These are phyloP conservation scores for Exophiala bonariae DNA, from an alignment of 2,329 filamentous ascomycete species.

Conservation along the genomic window DNA sequence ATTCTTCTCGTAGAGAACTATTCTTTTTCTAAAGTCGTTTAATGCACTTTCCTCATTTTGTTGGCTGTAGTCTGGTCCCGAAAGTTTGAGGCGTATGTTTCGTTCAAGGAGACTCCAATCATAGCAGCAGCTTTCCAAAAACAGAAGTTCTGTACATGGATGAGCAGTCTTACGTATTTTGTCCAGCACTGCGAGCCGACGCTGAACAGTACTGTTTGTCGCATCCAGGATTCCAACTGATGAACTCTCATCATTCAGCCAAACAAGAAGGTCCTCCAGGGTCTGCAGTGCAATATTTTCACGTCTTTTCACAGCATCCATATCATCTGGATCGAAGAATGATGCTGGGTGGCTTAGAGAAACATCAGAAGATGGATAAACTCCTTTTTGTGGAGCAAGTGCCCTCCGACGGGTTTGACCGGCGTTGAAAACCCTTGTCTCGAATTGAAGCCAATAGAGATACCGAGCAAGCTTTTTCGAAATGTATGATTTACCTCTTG, in stretches of 20 bases:
- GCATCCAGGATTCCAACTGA: slow-evolving; percentile 94
- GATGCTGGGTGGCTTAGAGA: slow-evolving; percentile 77
- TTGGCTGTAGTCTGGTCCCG: slow-evolving; percentile 91
- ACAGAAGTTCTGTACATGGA: slow-evolving; percentile 83
- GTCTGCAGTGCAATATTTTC: slow-evolving; percentile 92
- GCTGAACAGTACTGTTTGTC: slow-evolving; percentile 89
- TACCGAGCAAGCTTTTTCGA: slow-evolving; percentile 97
- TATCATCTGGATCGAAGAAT: slow-evolving; percentile 91
- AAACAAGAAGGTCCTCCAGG: slow-evolving; percentile 85
- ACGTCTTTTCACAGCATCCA: slow-evolving; percentile 74
- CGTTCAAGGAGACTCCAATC: slow-evolving; percentile 83
- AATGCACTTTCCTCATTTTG: slow-evolving; percentile 84
- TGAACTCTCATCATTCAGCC: slow-evolving; percentile 76
- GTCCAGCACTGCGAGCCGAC: slow-evolving; percentile 79
- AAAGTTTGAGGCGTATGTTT: slow-evolving; percentile 95
- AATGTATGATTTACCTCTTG: slow-evolving; percentile 96
- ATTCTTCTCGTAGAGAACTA: slow-evolving; percentile 90
- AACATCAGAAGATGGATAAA: slow-evolving; percentile 54
- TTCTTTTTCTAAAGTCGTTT: slow-evolving; percentile 87
- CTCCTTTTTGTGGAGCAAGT: no score
- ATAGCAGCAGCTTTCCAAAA: slow-evolving; percentile 89
- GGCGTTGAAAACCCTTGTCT: slow-evolving; percentile 95
- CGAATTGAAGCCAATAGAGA: slow-evolving; percentile 94
- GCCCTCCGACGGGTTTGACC: slow-evolving; percentile 83
- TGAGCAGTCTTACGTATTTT: slow-evolving; percentile 77